Percentiles rank a stretch among this genome's conserved stretches.
Conservation (phyloP, 2,329 filamentous ascomycete genomes). For the Calonectria multiphialidica region DNA sequence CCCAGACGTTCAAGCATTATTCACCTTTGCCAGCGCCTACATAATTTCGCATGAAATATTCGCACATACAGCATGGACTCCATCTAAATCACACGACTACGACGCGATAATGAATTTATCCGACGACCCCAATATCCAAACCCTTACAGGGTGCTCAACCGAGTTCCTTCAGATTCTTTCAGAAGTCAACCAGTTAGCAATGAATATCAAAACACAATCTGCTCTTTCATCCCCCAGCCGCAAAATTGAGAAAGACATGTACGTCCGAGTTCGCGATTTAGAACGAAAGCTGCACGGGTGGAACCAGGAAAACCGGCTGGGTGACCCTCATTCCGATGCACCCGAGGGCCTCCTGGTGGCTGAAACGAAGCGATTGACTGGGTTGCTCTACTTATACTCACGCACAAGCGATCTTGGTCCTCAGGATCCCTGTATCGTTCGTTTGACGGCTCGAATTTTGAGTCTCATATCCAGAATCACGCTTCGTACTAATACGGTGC, state of each 20-base stretch:
- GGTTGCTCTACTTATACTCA: slow-evolving; percentile 45
- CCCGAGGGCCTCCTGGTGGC: slow-evolving; percentile 29
- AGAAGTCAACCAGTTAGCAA: slow-evolving; percentile 24
- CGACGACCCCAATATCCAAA: slow-evolving; percentile 29
- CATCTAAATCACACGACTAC: background rate
- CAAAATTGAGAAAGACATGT: background rate
- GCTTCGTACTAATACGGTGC: slow-evolving; percentile 41
- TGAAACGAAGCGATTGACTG: slow-evolving; percentile 43
- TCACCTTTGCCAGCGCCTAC: slow-evolving; percentile 42
- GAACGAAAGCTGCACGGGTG: background rate
- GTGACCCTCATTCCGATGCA: background rate
- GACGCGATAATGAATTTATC: slow-evolving; percentile 5
- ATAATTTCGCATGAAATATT: slow-evolving; percentile 33
- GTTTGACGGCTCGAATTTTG: slow-evolving; percentile 39
- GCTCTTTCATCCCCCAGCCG: background rate
- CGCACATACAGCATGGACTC: slow-evolving; percentile 28
- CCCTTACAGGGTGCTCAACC: slow-evolving; percentile 32
- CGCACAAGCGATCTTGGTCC: slow-evolving; percentile 42
- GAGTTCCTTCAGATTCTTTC: slow-evolving; percentile 28
- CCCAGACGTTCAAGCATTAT: slow-evolving; percentile 31
- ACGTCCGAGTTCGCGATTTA: background rate
- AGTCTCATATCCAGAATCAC: slow-evolving; percentile 38
- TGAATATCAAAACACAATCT: background rate
- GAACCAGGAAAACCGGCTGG: background rate
- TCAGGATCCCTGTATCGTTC: slow-evolving; percentile 36